A percentile compares a stretch with the other conserved stretches of the same genome.
phyloP scores from a whole-genome alignment of 2,329 filamentous ascomycete species.

The Epicoccum sorghinum region DNA sequence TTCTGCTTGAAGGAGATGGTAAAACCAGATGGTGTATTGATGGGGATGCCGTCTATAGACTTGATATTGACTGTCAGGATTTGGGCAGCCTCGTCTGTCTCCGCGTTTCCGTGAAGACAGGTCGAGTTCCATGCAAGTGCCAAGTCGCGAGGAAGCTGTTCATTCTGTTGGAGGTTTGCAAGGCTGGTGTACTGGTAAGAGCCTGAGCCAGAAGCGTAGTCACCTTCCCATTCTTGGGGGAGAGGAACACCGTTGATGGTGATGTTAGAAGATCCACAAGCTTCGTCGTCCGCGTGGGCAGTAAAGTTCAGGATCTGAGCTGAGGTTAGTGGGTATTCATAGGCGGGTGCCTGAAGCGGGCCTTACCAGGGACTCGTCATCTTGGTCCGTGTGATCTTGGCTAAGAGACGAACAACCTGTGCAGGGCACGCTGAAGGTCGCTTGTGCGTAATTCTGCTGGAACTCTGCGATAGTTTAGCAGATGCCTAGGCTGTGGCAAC shows the following conservation, averaged over 20 bases:
- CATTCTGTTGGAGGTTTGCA: conserved; percentile 41
- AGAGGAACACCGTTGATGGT: conserved; percentile 50
- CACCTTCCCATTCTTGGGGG: conserved; percentile 47
- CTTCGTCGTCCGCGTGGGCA: conserved; percentile 45
- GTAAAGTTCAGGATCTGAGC: conserved; percentile 51
- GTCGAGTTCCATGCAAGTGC: conserved; percentile 48
- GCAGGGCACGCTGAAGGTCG: conserved; percentile 52
- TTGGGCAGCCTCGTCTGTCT: conserved; percentile 42
- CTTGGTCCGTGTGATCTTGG: conserved; percentile 43
- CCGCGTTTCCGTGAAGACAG: conserved; percentile 44
- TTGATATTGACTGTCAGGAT: conserved; percentile 49
- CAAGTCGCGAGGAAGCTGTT: conserved; percentile 42
- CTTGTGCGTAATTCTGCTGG: conserved; percentile 46
- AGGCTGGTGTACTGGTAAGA: conserved; percentile 35
- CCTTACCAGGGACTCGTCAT: conserved; percentile 52
- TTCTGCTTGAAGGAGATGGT: conserved; percentile 50
- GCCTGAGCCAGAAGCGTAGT: conserved; percentile 44
- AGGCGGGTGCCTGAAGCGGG: conserved; percentile 42
- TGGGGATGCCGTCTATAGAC: conserved; percentile 43
- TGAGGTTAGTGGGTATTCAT: conserved; percentile 35
- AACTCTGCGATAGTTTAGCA: conserved; percentile 41
- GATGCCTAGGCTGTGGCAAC: conserved; percentile 38
- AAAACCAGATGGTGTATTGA: conserved; percentile 44
- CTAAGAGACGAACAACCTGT: conserved; percentile 43
- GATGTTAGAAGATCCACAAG: conserved; percentile 50